These are phyloP conservation scores for Aspergillus kassunensis DNA, from an alignment of 495 filamentous ascomycete species.

Conservation along the genomic window DNA sequence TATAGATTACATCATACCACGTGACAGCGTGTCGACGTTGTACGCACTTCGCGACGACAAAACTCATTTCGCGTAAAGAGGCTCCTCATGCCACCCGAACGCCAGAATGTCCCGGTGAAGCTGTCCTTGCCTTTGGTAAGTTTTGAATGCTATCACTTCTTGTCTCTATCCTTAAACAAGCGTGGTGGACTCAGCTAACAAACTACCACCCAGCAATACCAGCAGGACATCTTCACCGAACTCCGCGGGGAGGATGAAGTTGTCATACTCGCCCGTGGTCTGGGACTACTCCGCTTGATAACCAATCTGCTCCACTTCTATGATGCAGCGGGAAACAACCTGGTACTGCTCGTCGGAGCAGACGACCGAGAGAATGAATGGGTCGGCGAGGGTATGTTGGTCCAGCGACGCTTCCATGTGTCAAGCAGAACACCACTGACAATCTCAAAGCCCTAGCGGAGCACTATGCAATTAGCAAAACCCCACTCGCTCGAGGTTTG, in stretches of 20 bases:
- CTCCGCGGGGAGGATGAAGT: constrained; percentile 89
- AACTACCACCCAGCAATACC: constrained; percentile 55
- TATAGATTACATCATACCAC: constrained; percentile 35
- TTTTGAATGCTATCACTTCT: neutral
- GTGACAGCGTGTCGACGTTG: constrained; percentile 27
- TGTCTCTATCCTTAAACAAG: neutral
- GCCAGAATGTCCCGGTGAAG: constrained; percentile 69
- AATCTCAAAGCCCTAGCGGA: constrained; percentile 68
- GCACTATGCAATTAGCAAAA: constrained; percentile 79
- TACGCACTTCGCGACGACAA: constrained; percentile 16
- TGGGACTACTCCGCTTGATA: constrained; percentile 83
- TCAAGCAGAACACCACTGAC: constrained; percentile 2
- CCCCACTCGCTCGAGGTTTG: constrained; percentile 74
- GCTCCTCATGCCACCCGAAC: constrained; percentile 54
- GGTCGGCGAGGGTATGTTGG: constrained; percentile 68
- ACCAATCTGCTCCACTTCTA: constrained; percentile 95
- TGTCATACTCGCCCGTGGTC: constrained; percentile 82
- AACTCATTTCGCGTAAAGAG: constrained; percentile 27
- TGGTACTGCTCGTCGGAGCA: constrained; percentile 85
- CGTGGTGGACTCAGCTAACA: constrained; percentile 19
- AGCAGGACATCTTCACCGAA: constrained; percentile 90
- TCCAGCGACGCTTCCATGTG: neutral
- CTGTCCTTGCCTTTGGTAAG: constrained; percentile 85
- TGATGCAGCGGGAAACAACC: constrained; percentile 90
- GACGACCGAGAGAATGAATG: constrained; percentile 91